These are phyloP conservation scores for Hexamita inflata DNA, from an alignment of 208 protist genomes.

Conservation along the genomic window DNA sequence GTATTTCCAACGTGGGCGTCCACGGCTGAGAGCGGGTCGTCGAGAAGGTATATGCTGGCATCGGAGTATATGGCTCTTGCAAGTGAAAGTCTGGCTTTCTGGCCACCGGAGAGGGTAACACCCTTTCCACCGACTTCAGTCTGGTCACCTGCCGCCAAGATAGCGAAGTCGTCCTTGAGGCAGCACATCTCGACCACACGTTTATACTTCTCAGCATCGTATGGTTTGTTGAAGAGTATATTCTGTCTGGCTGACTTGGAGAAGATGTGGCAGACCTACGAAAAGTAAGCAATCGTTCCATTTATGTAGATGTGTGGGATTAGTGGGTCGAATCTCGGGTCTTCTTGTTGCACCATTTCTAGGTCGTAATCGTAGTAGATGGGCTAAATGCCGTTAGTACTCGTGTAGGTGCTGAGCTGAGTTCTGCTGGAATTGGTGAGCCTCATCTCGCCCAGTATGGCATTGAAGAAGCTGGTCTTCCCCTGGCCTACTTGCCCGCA, in stretches of 20 bases:
- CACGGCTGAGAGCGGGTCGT: constrained; percentile 49
- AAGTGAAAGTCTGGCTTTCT: constrained; percentile 53
- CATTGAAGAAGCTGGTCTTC: constrained; percentile 38
- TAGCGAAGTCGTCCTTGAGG: constrained; percentile 31
- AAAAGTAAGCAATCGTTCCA: constrained; percentile 28
- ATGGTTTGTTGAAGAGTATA: constrained; percentile 41
- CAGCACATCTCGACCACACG: constrained; percentile 28
- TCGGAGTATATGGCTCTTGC: constrained; percentile 53
- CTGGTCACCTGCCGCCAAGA: constrained; percentile 30
- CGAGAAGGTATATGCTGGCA: constrained; percentile 19
- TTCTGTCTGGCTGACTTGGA: constrained; percentile 43
- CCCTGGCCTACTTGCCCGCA: constrained; percentile 44
- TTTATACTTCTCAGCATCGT: constrained; percentile 37
- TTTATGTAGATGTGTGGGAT: background rate
- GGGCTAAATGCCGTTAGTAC: background rate
- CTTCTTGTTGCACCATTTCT: background rate
- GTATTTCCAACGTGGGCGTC: constrained; percentile 41
- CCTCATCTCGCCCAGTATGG: constrained; percentile 41
- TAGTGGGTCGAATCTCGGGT: background rate
- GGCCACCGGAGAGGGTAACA: constrained; percentile 62
- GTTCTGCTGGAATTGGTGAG: background rate
- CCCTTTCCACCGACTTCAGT: constrained; percentile 61
- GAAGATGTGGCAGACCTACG: constrained; percentile 37
- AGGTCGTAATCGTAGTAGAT: too few relatives aligned
- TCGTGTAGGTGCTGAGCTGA: background rate